Conservation (phyloP, 371 early-diverging fungal genomes). For the Synchytrium microbalum region DNA sequence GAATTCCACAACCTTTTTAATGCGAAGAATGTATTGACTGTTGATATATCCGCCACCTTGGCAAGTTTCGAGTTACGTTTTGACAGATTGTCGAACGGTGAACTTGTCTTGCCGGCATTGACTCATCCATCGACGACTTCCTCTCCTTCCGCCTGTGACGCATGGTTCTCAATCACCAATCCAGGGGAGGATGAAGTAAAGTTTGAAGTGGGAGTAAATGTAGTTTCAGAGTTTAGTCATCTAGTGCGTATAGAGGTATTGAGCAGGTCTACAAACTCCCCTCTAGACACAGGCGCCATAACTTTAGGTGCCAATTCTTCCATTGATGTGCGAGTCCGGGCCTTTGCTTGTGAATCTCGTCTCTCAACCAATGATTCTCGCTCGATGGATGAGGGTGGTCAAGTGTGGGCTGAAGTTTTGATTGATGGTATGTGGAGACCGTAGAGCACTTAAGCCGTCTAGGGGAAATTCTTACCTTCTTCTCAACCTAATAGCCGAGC, state of each 20-base stretch:
- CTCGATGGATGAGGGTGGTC: slow-evolving; percentile 40
- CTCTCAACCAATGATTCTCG: slow-evolving; percentile 42
- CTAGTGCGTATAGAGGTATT: slow-evolving; percentile 64
- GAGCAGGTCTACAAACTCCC: slow-evolving; percentile 77
- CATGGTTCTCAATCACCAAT: slow-evolving; percentile 76
- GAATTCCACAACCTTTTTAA: slow-evolving; percentile 58
- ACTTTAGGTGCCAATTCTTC: slow-evolving; percentile 57
- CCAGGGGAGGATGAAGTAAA: slow-evolving; percentile 65
- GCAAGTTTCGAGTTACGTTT: slow-evolving; percentile 70
- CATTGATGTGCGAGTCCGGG: slow-evolving; percentile 71
- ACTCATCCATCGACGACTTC: slow-evolving; percentile 50
- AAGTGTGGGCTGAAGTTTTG: slow-evolving; percentile 45
- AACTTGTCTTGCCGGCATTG: slow-evolving; percentile 63
- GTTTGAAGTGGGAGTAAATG: slow-evolving; percentile 64
- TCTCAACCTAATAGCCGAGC: no score
- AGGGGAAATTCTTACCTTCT: no score
- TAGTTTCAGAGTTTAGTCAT: slow-evolving; percentile 50
- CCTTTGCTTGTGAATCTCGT: slow-evolving; percentile 55
- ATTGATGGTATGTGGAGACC: no score
- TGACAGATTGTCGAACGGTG: slow-evolving; percentile 61
- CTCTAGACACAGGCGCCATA: slow-evolving; percentile 56
- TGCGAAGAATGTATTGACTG: slow-evolving; percentile 46
- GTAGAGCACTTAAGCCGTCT: no score
- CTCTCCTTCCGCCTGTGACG: slow-evolving; percentile 59
- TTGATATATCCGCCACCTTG: slow-evolving; percentile 49